A percentile compares a stretch with the other conserved stretches of the same genome.
These are phyloP conservation scores for Zymoseptoria pseudotritici DNA, from an alignment of 2,329 filamentous ascomycete genomes.

Conservation along the genomic window DNA sequence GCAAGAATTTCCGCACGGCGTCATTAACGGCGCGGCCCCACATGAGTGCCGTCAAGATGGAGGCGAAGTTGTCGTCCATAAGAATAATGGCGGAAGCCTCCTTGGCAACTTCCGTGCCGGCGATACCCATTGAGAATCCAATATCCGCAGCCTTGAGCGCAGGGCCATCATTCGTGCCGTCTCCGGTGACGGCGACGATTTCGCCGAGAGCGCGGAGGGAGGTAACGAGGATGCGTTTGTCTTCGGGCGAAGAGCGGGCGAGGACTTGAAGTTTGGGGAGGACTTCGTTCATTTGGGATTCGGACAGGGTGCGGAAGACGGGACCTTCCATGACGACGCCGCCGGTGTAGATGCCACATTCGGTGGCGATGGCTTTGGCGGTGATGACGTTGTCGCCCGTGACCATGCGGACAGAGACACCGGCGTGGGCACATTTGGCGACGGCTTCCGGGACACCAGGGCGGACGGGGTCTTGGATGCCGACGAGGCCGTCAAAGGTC, in stretches of 20 bases:
- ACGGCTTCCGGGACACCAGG: constrained; percentile 62
- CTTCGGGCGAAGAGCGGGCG: constrained; percentile 61
- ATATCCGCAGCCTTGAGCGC: constrained; percentile 60
- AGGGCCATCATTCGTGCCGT: constrained; percentile 59
- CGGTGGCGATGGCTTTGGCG: constrained; percentile 62
- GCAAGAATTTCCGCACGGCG: constrained; percentile 48
- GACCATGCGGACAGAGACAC: constrained; percentile 66
- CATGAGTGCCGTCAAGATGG: constrained; percentile 55
- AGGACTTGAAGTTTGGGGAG: constrained; percentile 60
- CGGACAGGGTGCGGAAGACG: constrained; percentile 36
- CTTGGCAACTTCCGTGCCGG: constrained; percentile 57
- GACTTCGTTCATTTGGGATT: constrained; percentile 44
- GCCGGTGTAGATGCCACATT: constrained; percentile 59
- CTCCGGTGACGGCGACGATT: constrained; percentile 59
- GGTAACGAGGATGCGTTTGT: constrained; percentile 59
- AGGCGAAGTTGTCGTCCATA: constrained; percentile 56
- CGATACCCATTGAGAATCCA: constrained; percentile 61
- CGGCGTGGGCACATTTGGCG: constrained; percentile 53
- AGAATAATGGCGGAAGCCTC: constrained; percentile 56
- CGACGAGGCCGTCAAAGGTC: constrained; percentile 64
- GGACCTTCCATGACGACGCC: constrained; percentile 40
- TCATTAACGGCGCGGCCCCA: constrained; percentile 56
- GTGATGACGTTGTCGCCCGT: constrained; percentile 68
- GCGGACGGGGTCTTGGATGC: constrained; percentile 67
- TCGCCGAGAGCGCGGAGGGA: constrained; percentile 57